Base-by-base conservation (phyloP, 495 filamentous ascomycete genomes). In the Achaetomiella virescens region DNA sequence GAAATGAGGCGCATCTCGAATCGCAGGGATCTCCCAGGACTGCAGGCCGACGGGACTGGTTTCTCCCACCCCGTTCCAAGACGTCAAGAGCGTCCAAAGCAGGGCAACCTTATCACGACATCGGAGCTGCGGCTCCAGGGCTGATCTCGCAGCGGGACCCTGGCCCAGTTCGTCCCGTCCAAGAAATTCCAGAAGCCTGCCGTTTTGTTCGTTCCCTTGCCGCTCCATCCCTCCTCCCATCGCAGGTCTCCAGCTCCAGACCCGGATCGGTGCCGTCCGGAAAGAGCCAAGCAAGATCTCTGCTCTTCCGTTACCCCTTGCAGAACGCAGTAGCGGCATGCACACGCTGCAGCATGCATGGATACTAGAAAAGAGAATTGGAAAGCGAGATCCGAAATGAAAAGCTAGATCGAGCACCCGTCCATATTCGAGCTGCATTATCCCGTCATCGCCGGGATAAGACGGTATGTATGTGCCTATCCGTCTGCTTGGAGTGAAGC, bases 1-100 rank as follows among this genome's bases (percentile, higher is more conserved):
- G 68, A 70, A 56, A 70, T 70, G 67, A 70, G 61, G 60, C 66
- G 66, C 63, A 61, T 62, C 37, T 44, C 24, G 49, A 48, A 55
- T 44, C 35, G 53, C 60, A 63, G 56, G 62, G 64, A 55, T 62
- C 49, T 41, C 57, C n/a, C 50, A 35, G 11, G 25, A 18, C 48
- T 41, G n/a, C 36, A 17, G 36, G 4, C 10, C 7, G 29, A 18
- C 7, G 2, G 20, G 3, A 10, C 14, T 3, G 1, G 5, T 6
- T 12, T 14, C 17, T 24, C 50, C 38, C 50, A n/a, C 6, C 17
- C 9, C 8, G 11, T 10, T 17, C 33, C 14, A 27, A 29, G 24
- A 29, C 44, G 14, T 36, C 18, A 48, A 42, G 6, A 10, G 21
- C 35, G 1, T 42, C 42, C 31, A 35, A 48, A 42, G 42, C 54